Evolutionary conservation across 1,284 basidiomycete genomes (phyloP), one percentile per base, ranked within the genome.

Genomic region (Rhodotorula sp.): DNA sequence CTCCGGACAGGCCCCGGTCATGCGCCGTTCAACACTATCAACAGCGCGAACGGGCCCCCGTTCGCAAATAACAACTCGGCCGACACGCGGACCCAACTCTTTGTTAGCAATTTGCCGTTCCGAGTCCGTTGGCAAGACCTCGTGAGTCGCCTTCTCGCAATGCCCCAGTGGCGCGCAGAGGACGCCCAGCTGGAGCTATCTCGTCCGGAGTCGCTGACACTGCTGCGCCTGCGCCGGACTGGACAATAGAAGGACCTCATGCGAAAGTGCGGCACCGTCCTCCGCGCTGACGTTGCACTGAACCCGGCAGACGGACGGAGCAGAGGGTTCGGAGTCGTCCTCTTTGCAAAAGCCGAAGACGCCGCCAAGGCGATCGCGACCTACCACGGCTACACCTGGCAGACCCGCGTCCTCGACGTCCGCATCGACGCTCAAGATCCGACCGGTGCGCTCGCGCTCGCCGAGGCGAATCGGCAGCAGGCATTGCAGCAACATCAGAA

Each of bases 1-100:
- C 22, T 8, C 3, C 49, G n/a, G 0, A 12, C 24, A 6, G 48
- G n/a, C 8, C 56, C 37, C 26, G 8, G 20, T 10, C 51, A 55
- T 17, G 24, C 14, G 42, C 33, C 44, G 26, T 26, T 18, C 12
- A 54, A 37, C 24, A 26, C 17, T 17, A 6, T 4, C 24, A 45
- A 42, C 24, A n/a, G 33, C 12, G 6, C 3, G 6, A 24, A 49
- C 44, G n/a, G 20, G 14, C 15, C 24, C 14, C 26, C 14, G 45
- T n/a, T 22, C n/a, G 44, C 46, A 7, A 26, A 81, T 80, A 4
- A 76, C 80, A 37, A 61, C 79, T 79, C 24, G 68, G 75, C 26
- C 8, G 94, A 97, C 80, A 95, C 92, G 0, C 85, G 92, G 64
- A 94, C 91, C 0, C 92, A 95, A 82, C 65, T 76, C 14, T 72